Evolutionary conservation across 768 basidiomycete species (phyloP).

Genomic region (Lactarius sp.): DNA sequence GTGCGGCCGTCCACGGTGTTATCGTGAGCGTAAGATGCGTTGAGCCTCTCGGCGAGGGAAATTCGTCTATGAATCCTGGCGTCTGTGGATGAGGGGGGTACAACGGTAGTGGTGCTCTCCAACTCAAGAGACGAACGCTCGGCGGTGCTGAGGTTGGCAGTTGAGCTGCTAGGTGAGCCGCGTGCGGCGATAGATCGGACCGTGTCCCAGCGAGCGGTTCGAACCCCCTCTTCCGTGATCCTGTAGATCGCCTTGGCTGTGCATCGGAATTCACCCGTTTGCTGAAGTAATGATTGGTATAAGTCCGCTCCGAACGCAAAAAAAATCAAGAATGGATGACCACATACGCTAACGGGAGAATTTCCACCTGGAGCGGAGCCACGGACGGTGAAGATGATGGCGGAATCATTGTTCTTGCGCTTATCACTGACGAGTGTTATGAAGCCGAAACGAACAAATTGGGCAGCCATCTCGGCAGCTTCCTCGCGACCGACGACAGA

Average conservation of each 20-base stretch:
- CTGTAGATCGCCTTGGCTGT: constrained; percentile 94
- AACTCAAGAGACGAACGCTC: constrained; percentile 59
- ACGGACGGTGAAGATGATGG: constrained; percentile 88
- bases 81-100: constrained; percentile 38
- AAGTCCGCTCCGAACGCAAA: constrained; percentile 19
- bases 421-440: constrained; percentile 87
- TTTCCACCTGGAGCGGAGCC: constrained; percentile 72
- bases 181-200: constrained; percentile 35
- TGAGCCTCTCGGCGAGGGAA: constrained; percentile 71
- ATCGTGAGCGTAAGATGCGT: constrained; percentile 47
- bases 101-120: constrained; percentile 28
- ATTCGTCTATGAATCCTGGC: constrained; percentile 75
- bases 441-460: constrained; percentile 93
- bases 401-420: constrained; percentile 86
- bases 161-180: constrained; percentile 63
- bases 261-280: constrained; percentile 94
- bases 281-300: constrained; percentile 40
- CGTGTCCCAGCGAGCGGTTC: constrained; percentile 78
- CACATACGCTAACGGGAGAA: constrained; percentile 66
- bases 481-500: constrained; percentile 95
- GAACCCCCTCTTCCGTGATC: constrained; percentile 87
- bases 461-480: constrained; percentile 95
- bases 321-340: not conserved
- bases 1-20: constrained; percentile 44
- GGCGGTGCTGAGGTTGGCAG: constrained; percentile 48